Evolutionary conservation across 257 asterid species (phyloP).

Genomic region (Forsythia suspensa): DNA sequence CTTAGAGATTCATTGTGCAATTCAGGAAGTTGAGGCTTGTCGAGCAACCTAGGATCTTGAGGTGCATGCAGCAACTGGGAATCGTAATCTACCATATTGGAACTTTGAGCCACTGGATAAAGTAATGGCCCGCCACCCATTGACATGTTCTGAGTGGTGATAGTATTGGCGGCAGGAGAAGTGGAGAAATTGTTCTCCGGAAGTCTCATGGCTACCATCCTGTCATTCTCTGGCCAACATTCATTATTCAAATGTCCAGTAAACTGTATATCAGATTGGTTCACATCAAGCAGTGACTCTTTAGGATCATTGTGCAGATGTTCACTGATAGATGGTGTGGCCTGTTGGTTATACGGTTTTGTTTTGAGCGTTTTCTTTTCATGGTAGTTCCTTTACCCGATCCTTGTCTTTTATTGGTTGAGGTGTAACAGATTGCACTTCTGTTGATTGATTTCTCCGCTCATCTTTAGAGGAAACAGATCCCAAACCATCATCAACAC

Average conservation of each 20-base stretch:
- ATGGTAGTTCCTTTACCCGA: conserved; percentile 28
- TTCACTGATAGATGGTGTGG: conserved; percentile 35
- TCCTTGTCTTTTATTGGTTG: conserved; percentile 36
- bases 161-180: conserved; percentile 35
- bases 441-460: conserved; percentile 37
- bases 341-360: conserved; percentile 28
- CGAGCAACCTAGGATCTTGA: conserved; percentile 24
- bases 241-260: conserved; percentile 28
- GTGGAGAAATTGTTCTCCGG: conserved; percentile 30
- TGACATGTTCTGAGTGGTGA: conserved; percentile 12
- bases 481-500: conserved; percentile 44
- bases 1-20: conserved; percentile 23
- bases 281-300: conserved; percentile 34
- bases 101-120: conserved; percentile 30
- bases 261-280: conserved; percentile 21
- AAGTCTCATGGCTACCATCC: conserved; percentile 24
- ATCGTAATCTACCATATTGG: conserved; percentile 32
- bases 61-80: conserved; percentile 28
- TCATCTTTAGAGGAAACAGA: conserved; percentile 64
- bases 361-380: conserved; percentile 36
- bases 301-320: conserved; percentile 32
- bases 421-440: conserved; percentile 18
- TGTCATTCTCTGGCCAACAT: conserved; percentile 26
- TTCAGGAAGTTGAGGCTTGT: conserved; percentile 26
- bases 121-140: conserved; percentile 27